Base-by-base conservation (phyloP, 2,329 filamentous ascomycete genomes). In the Aspergillus fructus region DNA sequence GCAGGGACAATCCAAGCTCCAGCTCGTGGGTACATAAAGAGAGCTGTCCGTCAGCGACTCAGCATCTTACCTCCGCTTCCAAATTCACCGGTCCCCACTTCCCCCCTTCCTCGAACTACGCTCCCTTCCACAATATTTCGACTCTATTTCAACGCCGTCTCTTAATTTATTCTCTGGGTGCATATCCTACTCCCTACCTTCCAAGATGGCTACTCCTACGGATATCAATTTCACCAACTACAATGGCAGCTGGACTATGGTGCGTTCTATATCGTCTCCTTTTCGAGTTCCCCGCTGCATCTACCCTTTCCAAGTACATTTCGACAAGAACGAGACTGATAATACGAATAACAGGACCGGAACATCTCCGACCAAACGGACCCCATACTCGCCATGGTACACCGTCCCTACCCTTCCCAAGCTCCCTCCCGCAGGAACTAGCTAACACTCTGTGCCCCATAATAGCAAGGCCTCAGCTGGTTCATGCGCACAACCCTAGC, bases 401-500 rank as follows among this genome's bases (percentile, higher is more conserved):
- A 24, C 43, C 55, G 34, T 24, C 37, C 51, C 40, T 52, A 39
- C 46, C 56, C 50, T 51, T 41, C 46, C 39, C 37, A 39, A 24
- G 51, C 40, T 37, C 23, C 34, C 4, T 21, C 21, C 40, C 27
- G 7, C 2, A 59, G 30, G 56, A 53, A 42, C 40, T n/a, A 27
- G 24, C 46, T 43, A 48, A 61, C 62, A 61, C 47, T 63, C 52
- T 41, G 15, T 13, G 15, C 7, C 19, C 45, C 21, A 7, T 43
- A 54, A 53, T 59, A 79, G 67, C 89, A 92, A 80, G 87, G 87
- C 69, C 79, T 91, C 59, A 79, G 85, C 73, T 93, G 84, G 83
- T 66, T 93, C 50, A 82, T 83, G 49, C 90, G 91, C 75, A 92
- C 88, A 78, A 85, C 83, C 59, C 85, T 96, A 72, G 75, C 80